Evolutionary conservation across 164 flowering plant genomes (phyloP).

Genomic region (Piper betle): DNA sequence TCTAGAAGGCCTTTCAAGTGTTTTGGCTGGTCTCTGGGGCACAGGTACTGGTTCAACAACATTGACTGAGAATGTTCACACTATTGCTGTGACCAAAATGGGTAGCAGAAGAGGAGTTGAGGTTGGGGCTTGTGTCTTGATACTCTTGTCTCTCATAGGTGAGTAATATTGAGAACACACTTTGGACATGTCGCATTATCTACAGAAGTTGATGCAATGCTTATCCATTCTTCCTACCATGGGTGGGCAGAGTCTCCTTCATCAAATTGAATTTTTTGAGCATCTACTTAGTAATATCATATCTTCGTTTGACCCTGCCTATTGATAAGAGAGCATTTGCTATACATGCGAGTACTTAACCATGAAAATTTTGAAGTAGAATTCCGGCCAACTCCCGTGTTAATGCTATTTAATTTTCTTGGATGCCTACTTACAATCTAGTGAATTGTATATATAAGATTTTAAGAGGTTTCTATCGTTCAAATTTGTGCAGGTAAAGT

Average conservation of each 20-base stretch:
- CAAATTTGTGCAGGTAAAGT: slow-evolving; percentile 62
- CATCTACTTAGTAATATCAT: too few species aligned
- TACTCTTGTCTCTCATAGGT: slow-evolving; percentile 82
- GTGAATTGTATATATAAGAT: too few species aligned
- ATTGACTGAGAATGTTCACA: slow-evolving; percentile 94
- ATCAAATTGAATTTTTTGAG: neutral
- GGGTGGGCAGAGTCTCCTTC: neutral
- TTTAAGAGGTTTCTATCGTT: too few species aligned
- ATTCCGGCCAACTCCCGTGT: too few species aligned
- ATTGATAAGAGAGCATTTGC: too few species aligned
- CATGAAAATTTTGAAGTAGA: too few species aligned
- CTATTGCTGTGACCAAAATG: slow-evolving; percentile 97
- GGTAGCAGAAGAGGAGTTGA: slow-evolving; percentile 96
- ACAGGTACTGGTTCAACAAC: slow-evolving; percentile 95
- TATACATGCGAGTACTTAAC: too few species aligned
- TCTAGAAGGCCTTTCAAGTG: slow-evolving; percentile 79
- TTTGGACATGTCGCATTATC: neutral
- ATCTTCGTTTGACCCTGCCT: too few species aligned
- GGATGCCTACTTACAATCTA: too few species aligned
- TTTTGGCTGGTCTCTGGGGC: slow-evolving; percentile 97
- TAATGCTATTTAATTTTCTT: too few species aligned
- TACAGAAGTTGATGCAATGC: neutral
- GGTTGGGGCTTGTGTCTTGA: slow-evolving; percentile 73
- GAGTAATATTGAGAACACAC: slow-evolving; percentile 10
- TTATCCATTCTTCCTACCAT: too few species aligned